Conservation (phyloP, 1,139 yeast species). For the Zhuliangozyma parablackwelliae region DNA sequence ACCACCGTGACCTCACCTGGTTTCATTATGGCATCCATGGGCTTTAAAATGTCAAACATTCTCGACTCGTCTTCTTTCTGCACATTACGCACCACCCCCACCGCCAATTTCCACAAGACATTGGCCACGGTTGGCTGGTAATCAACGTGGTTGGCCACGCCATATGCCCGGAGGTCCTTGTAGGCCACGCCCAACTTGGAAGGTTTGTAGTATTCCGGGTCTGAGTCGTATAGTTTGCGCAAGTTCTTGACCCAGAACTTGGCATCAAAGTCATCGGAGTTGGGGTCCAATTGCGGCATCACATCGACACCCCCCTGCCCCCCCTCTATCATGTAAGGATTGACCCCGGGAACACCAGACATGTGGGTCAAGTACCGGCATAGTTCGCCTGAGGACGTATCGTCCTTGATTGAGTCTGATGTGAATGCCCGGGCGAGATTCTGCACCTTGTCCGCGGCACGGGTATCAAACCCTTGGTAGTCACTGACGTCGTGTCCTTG, state of each 20-base stretch:
- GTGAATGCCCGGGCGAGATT: slow-evolving; percentile 13
- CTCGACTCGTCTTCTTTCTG: background rate
- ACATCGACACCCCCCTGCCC: slow-evolving; percentile 1
- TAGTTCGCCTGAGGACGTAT: slow-evolving; percentile 6
- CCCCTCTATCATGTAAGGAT: background rate
- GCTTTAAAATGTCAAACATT: slow-evolving; percentile 22
- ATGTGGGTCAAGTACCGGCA: slow-evolving; percentile 16
- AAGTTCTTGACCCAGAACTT: slow-evolving; percentile 24
- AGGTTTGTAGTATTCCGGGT: slow-evolving; percentile 18
- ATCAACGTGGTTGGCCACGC: slow-evolving; percentile 11
- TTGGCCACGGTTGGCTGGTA: slow-evolving; percentile 13
- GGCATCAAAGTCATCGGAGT: slow-evolving; percentile 14
- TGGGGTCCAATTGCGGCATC: slow-evolving; percentile 15
- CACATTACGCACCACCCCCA: background rate
- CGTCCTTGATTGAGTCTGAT: slow-evolving; percentile 28
- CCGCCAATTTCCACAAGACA: slow-evolving; percentile 7
- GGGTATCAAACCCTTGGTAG: background rate
- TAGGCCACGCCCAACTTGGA: slow-evolving; percentile 16
- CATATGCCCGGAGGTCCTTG: slow-evolving; percentile 16
- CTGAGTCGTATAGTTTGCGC: slow-evolving; percentile 15
- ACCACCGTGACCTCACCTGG: slow-evolving; percentile 37
- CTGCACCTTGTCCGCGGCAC: background rate
- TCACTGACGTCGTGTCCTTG: too few relatives aligned
- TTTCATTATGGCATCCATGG: slow-evolving; percentile 29
- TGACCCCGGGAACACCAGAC: background rate